Conservation (phyloP, 257 asterid species). For the Solanum chmielewskii region DNA sequence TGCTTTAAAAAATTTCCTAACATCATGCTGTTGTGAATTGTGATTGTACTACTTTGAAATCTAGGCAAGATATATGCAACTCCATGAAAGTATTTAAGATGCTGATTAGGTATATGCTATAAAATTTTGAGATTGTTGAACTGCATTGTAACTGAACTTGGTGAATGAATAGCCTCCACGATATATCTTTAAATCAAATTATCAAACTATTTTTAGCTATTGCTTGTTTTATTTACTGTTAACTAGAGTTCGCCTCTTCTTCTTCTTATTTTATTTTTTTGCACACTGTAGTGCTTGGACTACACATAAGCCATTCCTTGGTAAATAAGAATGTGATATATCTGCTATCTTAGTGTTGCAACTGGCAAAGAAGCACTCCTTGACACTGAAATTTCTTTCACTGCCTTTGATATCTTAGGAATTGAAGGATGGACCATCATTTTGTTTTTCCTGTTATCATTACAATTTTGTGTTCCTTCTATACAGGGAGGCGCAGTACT, state of each 20-base stretch:
- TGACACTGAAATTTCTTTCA: not conserved
- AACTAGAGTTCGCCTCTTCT: not conserved
- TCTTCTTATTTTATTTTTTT: not conserved
- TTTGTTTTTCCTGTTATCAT: not conserved
- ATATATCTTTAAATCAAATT: not conserved
- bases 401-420: not conserved
- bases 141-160: not conserved
- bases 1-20: not conserved
- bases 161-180: not conserved
- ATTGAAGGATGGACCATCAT: not conserved
- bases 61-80: not conserved
- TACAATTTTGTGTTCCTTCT: not conserved
- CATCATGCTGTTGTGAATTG: not conserved
- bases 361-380: not conserved
- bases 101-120: too few species aligned
- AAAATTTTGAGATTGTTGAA: not conserved
- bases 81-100: not conserved
- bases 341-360: not conserved
- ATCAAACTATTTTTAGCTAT: not conserved
- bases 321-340: not conserved
- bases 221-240: not conserved
- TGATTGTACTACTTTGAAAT: not conserved
- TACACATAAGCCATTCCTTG: not conserved
- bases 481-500: slow-evolving; percentile 71
- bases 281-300: not conserved